These are phyloP conservation scores for Talaromyces sp. DNA, from an alignment of 2,329 filamentous ascomycete genomes.

Conservation along the genomic window DNA sequence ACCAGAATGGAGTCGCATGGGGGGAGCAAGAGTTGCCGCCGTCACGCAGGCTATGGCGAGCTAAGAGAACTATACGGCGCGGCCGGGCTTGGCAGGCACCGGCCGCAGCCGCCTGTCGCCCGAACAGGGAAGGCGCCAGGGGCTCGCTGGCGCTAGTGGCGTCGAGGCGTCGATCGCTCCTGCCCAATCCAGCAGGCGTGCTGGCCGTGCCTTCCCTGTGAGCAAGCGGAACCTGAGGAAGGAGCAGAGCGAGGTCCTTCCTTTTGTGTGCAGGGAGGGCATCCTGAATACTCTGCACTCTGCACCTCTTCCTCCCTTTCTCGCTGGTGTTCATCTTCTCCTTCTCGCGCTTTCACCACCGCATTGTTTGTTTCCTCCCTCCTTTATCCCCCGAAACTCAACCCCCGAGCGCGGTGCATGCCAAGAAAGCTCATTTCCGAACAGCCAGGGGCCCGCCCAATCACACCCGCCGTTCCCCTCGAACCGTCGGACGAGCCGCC, in stretches of 20 bases:
- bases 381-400: neutral
- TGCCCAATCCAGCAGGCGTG: neutral
- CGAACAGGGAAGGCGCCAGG: constrained; percentile 6
- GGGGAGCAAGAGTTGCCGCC: no score
- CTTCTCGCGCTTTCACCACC: neutral
- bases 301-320: neutral
- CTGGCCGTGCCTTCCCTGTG: neutral
- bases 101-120: neutral
- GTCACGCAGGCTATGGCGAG: neutral
- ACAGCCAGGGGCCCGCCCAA: neutral
- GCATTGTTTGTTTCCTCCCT: neutral
- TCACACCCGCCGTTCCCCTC: neutral
- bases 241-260: neutral
- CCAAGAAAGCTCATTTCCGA: neutral
- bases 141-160: constrained; percentile 6
- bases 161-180: constrained; percentile 8
- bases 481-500: neutral
- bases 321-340: neutral
- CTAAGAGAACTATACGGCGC: neutral
- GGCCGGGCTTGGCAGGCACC: constrained; percentile 9
- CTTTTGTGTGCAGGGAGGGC: no score
- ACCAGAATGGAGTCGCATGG: neutral
- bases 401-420: neutral
- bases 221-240: neutral
- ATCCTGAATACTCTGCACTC: neutral